phyloP scores from a whole-genome alignment of 1,139 yeast genomes.

The Diutina mesorugosa region DNA sequence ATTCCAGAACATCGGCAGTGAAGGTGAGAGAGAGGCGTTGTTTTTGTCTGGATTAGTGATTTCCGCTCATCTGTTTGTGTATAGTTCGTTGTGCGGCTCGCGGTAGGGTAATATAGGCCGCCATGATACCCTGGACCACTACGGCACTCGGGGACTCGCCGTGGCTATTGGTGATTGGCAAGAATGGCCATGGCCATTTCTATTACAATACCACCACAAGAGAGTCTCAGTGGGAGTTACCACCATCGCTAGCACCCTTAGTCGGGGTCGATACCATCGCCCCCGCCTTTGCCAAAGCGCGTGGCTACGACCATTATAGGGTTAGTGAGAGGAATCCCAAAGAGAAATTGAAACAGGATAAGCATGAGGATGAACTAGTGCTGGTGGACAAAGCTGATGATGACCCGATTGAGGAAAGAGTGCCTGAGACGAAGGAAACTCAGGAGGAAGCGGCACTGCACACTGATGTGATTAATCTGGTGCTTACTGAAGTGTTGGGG shows the following conservation, averaged over 20 bases:
- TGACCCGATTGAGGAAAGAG: neutral
- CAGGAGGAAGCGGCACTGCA: neutral
- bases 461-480: neutral
- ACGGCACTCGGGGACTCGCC: neutral
- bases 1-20: too few relatives aligned
- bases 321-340: neutral
- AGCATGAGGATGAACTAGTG: neutral
- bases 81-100: neutral
- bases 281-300: neutral
- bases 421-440: neutral
- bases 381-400: too few relatives aligned
- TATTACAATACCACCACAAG: neutral
- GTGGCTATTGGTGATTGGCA: neutral
- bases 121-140: neutral
- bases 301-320: neutral
- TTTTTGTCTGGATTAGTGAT: too few relatives aligned
- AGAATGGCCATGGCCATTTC: neutral
- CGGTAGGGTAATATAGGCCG: neutral
- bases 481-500: neutral
- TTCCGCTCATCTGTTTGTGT: neutral
- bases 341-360: neutral
- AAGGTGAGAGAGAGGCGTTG: too few relatives aligned
- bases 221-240: neutral
- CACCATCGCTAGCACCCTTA: neutral
- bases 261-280: neutral